Base-by-base conservation (phyloP, 768 basidiomycete species). In the Russula sp. region DNA sequence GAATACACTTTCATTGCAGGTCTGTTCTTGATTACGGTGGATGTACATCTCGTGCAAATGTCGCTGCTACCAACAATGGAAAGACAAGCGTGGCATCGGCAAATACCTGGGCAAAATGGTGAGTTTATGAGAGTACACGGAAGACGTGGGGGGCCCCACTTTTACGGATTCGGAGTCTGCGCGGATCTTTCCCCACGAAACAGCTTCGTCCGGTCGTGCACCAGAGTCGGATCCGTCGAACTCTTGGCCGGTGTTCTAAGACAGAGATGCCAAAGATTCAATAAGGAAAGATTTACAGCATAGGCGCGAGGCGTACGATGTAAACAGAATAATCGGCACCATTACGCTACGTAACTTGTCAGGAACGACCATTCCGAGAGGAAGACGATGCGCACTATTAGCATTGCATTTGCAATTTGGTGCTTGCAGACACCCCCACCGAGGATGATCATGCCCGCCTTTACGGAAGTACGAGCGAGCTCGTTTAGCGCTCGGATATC, bases 331-430 rank as follows among this genome's bases (percentile, higher is more conserved):
- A 98, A 74, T 99, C 97, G 10, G 97, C 97, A 10, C 97, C 97
- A 72, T 99, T 99, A 36, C 97, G 85, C 97, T 98, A 72, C 26
- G 32, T 54, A 51, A 20, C 22, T 13, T 11, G 46, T 62, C 67
- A 26, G 59, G 44, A 69, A 28, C 24, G 10, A 20, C 61, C 63
- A 36, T 65, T 59, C 63, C 59, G 22, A 65, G 18, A n/a, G 38
- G 20, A 62, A 10, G 50, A 51, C 13, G 26, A 69, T 83, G 76
- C 63, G 36, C 75, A 98, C 96, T 72, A 99, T 97, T 26, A 99
- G 79, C 97, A 99, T 98, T 1, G 96, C 94, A 72, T 99, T 99
- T n/a, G 96, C 96, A 62, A 99, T 97, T 73, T 99, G 97, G 73
- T 99, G 97, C 74, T 99, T 99, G 79, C 95, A 98, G 11, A 99